These are phyloP conservation scores for Curvularia verruculosa DNA, from an alignment of 2,329 filamentous ascomycete species.

Conservation along the genomic window DNA sequence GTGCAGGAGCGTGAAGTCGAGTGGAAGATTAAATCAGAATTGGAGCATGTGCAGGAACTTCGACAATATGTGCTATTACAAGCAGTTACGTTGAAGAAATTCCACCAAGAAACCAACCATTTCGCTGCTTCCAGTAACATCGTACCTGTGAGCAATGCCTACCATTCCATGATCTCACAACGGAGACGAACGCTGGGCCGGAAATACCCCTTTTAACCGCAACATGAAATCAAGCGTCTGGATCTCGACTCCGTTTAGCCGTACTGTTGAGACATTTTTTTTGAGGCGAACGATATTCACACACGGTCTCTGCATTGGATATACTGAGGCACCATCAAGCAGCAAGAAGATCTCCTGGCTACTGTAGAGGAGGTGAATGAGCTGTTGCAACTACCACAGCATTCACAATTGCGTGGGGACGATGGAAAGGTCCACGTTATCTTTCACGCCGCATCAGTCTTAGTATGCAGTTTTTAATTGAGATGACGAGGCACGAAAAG, in stretches of 20 bases:
- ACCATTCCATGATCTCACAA: slow-evolving; percentile 52
- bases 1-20: slow-evolving; percentile 54
- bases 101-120: slow-evolving; percentile 55
- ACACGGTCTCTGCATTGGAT: slow-evolving; percentile 65
- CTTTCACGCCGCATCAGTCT: slow-evolving; percentile 64
- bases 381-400: slow-evolving; percentile 56
- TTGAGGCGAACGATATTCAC: slow-evolving; percentile 52
- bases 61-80: slow-evolving; percentile 55
- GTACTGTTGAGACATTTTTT: slow-evolving; percentile 53
- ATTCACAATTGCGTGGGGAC: not conserved
- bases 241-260: slow-evolving; percentile 57
- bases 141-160: slow-evolving; percentile 46
- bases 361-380: slow-evolving; percentile 68
- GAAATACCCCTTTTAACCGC: slow-evolving; percentile 34
- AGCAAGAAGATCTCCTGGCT: slow-evolving; percentile 62
- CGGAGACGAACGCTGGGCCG: slow-evolving; percentile 51
- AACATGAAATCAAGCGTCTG: slow-evolving; percentile 39
- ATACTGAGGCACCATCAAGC: slow-evolving; percentile 57
- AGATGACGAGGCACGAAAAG: not conserved
- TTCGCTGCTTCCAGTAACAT: slow-evolving; percentile 57
- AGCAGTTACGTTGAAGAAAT: slow-evolving; percentile 52
- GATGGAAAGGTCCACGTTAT: slow-evolving; percentile 54
- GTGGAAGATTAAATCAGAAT: slow-evolving; percentile 62
- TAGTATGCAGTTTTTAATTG: slow-evolving; percentile 1
- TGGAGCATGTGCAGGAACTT: slow-evolving; percentile 63